Conservation (phyloP, 2,329 filamentous ascomycete genomes). For the Penicillium decumbens region DNA sequence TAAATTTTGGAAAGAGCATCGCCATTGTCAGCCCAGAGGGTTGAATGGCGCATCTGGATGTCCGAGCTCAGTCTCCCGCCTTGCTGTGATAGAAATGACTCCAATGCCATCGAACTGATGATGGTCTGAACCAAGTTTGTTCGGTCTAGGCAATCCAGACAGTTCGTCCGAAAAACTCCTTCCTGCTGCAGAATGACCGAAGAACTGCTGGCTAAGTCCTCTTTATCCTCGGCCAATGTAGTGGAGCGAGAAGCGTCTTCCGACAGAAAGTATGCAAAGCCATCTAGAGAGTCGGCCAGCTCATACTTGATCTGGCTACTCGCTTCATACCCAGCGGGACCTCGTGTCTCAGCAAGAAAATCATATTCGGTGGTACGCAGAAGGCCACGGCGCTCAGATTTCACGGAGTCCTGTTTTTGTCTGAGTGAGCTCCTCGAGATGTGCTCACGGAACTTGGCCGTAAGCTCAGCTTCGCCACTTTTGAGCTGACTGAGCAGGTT, state of each 20-base stretch:
- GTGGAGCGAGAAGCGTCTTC: constrained; percentile 60
- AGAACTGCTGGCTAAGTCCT: constrained; percentile 39
- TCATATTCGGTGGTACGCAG: constrained; percentile 84
- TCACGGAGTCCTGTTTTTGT: constrained; percentile 49
- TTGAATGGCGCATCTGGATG: constrained; percentile 89
- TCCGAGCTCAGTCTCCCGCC: constrained; percentile 66
- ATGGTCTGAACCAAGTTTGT: constrained; percentile 96
- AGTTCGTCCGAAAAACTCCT: constrained; percentile 94
- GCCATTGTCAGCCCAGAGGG: constrained; percentile 94
- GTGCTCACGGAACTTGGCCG: constrained; percentile 71
- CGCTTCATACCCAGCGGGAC: constrained; percentile 80
- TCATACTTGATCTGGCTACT: constrained; percentile 77
- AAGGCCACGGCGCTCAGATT: constrained; percentile 63
- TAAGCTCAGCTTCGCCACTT: constrained; percentile 78
- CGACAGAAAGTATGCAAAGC: constrained; percentile 87
- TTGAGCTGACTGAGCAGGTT: constrained; percentile 92
- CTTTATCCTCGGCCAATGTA: constrained; percentile 35
- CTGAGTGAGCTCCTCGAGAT: constrained; percentile 70
- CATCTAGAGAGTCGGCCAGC: constrained; percentile 73
- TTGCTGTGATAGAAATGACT: constrained; percentile 73
- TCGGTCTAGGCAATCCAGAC: constrained; percentile 88
- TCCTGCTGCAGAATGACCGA: constrained; percentile 82
- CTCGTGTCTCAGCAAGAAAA: constrained; percentile 90
- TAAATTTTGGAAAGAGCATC: constrained; percentile 93
- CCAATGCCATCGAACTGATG: constrained; percentile 87